Percentiles rank a stretch among this genome's conserved stretches.
Evolutionary conservation across 331 rosid species (phyloP).

Genomic region (Malus hybrid): DNA sequence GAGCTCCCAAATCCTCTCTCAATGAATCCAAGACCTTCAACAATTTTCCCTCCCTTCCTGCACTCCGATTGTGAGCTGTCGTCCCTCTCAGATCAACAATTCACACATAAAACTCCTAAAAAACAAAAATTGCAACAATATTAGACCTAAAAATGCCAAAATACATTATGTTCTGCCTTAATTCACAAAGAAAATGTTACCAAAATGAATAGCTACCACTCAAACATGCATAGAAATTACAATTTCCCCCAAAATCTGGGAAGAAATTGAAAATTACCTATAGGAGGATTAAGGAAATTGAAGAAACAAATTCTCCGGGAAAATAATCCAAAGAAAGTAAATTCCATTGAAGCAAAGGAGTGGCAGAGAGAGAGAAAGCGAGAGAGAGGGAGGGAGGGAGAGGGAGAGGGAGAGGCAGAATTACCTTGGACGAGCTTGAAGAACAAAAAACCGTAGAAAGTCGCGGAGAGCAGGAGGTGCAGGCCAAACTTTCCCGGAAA

Average conservation of each 20-base stretch:
- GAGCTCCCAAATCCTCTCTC: slow-evolving; percentile 17
- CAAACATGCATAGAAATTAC: background rate
- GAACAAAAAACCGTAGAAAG: slow-evolving; percentile 23
- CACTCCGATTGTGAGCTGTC: slow-evolving; percentile 21
- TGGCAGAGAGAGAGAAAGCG: background rate
- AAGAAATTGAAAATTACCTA: background rate
- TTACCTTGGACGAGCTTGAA: slow-evolving; percentile 34
- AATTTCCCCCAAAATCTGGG: background rate
- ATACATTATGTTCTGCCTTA: background rate
- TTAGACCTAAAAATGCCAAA: background rate
- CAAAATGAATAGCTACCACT: background rate
- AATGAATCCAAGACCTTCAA: background rate
- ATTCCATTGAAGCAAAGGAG: background rate
- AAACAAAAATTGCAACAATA: background rate
- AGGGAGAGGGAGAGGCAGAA: background rate
- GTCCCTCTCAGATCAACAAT: slow-evolving; percentile 31
- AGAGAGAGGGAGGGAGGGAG: background rate
- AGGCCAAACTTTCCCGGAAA: slow-evolving; percentile 27
- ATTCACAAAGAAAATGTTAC: background rate
- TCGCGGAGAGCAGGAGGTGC: slow-evolving; percentile 22
- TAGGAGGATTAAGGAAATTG: background rate
- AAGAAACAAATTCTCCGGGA: background rate
- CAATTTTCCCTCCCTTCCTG: slow-evolving; percentile 25
- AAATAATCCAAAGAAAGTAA: background rate
- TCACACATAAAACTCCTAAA: slow-evolving; percentile 22